Conservation (phyloP, 345 rosid species). For the Arabis hirsuta region DNA sequence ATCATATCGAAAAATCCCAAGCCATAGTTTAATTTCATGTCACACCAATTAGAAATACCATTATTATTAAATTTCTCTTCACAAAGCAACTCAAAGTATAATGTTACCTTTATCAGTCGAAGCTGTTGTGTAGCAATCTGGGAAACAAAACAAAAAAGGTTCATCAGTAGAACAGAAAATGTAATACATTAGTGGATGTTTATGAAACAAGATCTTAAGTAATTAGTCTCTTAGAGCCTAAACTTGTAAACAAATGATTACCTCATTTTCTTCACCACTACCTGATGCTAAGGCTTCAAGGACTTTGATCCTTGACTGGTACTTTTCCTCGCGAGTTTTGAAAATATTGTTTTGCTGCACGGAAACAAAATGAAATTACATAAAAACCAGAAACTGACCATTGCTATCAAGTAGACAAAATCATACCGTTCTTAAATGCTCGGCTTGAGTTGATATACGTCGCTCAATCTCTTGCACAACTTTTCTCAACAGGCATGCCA, state of each 20-base stretch:
- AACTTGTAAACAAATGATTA: conserved; percentile 31
- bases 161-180: conserved; percentile 27
- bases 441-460: conserved; percentile 97
- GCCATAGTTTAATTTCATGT: background rate
- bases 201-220: conserved; percentile 20
- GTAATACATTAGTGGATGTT: conserved; percentile 8
- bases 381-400: conserved; percentile 5
- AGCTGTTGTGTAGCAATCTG: conserved; percentile 60
- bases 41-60: background rate
- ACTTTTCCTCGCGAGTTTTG: conserved; percentile 88
- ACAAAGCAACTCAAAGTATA: conserved; percentile 18
- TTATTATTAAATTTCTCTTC: background rate
- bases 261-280: conserved; percentile 68
- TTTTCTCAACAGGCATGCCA: conserved; percentile 76
- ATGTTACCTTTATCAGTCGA: conserved; percentile 63
- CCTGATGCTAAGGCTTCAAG: conserved; percentile 94
- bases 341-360: conserved; percentile 90
- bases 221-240: conserved; percentile 2
- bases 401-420: conserved; percentile 1
- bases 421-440: conserved; percentile 83
- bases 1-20: conserved; percentile 26
- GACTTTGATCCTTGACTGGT: conserved; percentile 77
- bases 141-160: background rate
- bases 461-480: conserved; percentile 96
- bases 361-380: conserved; percentile 26